Percentiles rank a stretch among this genome's conserved stretches.
These are phyloP conservation scores for Peniophora sp. DNA, from an alignment of 1,284 basidiomycete genomes.

Conservation along the genomic window DNA sequence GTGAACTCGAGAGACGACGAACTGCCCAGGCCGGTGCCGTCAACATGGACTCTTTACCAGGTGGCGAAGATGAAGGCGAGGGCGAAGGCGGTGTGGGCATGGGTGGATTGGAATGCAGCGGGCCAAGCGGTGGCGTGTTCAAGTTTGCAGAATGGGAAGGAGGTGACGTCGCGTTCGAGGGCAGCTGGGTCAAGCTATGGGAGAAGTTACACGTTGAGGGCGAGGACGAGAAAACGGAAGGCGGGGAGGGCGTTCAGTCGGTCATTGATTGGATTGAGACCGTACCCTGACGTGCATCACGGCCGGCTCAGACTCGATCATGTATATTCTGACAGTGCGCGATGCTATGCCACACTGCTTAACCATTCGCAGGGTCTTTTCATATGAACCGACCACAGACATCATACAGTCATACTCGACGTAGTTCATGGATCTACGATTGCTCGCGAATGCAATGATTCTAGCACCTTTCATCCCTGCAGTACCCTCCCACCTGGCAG, in stretches of 20 bases:
- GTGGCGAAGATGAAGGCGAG: constrained; percentile 39
- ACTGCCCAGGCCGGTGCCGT: constrained; percentile 54
- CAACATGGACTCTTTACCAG: constrained; percentile 27
- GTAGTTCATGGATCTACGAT: no score
- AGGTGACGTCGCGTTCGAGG: constrained; percentile 59
- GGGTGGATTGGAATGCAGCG: constrained; percentile 57
- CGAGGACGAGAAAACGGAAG: constrained; percentile 23
- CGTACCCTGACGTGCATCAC: constrained; percentile 24
- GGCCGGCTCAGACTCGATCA: no score
- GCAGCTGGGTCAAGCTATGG: constrained; percentile 44
- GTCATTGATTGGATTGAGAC: constrained; percentile 47
- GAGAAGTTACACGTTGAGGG: constrained; percentile 19
- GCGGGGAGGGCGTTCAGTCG: constrained; percentile 31
- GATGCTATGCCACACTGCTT: no score
- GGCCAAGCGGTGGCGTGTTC: constrained; percentile 37
- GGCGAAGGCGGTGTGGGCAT: constrained; percentile 56
- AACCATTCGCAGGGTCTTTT: no score
- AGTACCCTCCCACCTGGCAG: constrained; percentile 31
- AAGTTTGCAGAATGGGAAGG: constrained; percentile 74
- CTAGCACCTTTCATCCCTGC: no score
- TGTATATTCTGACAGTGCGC: no score
- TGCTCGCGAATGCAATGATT: no score
- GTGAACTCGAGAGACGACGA: constrained; percentile 71
- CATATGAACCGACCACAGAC: no score
- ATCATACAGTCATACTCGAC: no score